Base-by-base conservation (phyloP, 768 basidiomycete species). In the Pleurotus tuber-regium region DNA sequence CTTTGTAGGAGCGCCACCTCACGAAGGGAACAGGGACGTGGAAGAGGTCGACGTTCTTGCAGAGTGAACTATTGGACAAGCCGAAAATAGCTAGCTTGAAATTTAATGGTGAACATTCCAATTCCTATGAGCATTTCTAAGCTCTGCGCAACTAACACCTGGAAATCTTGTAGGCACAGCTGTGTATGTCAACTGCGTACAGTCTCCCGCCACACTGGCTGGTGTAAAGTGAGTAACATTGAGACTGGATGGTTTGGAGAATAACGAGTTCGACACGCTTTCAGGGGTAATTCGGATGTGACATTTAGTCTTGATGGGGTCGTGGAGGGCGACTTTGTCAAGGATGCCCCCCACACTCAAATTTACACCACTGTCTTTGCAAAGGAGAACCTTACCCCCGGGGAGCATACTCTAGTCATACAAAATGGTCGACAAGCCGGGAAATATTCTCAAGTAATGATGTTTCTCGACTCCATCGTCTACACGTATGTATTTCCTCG, bases 401-500 rank as follows among this genome's bases (percentile, higher is more conserved):
- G 29, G 26, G 29, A 46, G 29, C 44, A 33, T 23, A 47, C 28
- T 3, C 30, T 47, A 4, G 33, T 14, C 29, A 47, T 47, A 18
- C 28, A 31, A 21, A 47, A 47, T 33, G 46, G 46, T 4, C 28
- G 19, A 3, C 3, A 7, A 14, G 3, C 14, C 14, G 28, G 46
- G 7, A 47, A 47, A 31, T 26, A 47, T 23, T 7, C n/a, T 23
- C n/a, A 30, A 33, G 18, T 10, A n/a, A 47, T 47, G 46, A 14
- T 47, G 11, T 47, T 47, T 19, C 46, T 47, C 2, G 46, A 47
- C 19, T 47, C 46, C 1, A 47, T 47, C 21, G 46, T 47, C 18
- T 47, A 47, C 31, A 47, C 31, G 46, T 47, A 33, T 21, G 46
- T 35, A 29, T 12, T 33, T n/a, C 1, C 21, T 10, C 14, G 6